Evolutionary conservation across 2,329 filamentous ascomycete species (phyloP).

Genomic region (Cytospora piceae): DNA sequence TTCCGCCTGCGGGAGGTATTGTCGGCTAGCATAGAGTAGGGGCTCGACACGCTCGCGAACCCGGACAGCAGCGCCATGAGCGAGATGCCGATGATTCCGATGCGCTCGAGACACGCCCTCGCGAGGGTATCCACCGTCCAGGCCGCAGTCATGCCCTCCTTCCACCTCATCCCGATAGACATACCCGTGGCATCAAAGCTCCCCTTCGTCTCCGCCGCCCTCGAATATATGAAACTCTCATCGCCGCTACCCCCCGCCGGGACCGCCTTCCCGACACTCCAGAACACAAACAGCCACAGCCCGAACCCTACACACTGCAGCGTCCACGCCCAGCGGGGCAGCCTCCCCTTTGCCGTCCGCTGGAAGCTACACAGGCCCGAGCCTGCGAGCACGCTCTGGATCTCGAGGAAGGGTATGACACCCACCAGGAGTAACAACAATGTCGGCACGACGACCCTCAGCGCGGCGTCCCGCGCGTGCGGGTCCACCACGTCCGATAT

Average conservation of each 20-base stretch:
- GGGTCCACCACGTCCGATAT: conserved; percentile 76
- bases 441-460: conserved; percentile 70
- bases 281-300: conserved; percentile 74
- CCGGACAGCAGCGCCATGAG: conserved; percentile 88
- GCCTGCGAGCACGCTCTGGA: conserved; percentile 65
- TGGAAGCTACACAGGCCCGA: conserved; percentile 65
- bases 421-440: conserved; percentile 74
- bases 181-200: conserved; percentile 41
- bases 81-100: conserved; percentile 83
- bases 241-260: conserved; percentile 41
- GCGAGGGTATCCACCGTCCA: conserved; percentile 44
- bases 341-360: conserved; percentile 57
- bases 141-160: conserved; percentile 27
- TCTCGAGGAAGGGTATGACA: conserved; percentile 77
- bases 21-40: conserved; percentile 81
- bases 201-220: conserved; percentile 32
- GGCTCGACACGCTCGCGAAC: conserved; percentile 84
- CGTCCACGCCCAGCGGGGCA: conserved; percentile 65
- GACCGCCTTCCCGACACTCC: conserved; percentile 71
- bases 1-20: conserved; percentile 54
- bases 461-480: conserved; percentile 66
- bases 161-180: conserved; percentile 34
- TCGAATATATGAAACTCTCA: conserved; percentile 34
- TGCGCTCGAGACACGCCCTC: conserved; percentile 64
- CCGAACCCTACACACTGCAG: conserved; percentile 66